Evolutionary conservation across 352 stramenopile genomes (phyloP).

Genomic region (Globisporangium radiosum): DNA sequence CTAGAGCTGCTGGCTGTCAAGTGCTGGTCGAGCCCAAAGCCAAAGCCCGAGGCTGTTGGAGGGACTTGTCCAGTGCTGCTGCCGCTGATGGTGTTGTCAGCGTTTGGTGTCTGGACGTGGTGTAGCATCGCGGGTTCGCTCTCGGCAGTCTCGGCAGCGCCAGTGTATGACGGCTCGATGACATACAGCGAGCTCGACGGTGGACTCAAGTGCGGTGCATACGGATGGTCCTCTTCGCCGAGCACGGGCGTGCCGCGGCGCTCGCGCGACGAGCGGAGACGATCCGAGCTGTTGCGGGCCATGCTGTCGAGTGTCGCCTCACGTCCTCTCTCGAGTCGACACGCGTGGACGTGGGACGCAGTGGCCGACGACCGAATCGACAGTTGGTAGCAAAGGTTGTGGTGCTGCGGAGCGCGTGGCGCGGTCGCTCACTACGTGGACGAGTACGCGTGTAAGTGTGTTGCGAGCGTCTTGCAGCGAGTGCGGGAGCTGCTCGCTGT

Average conservation of each 20-base stretch:
- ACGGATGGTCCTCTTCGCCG: conserved; percentile 49
- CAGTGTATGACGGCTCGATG: conserved; percentile 50
- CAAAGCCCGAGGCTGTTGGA: not conserved
- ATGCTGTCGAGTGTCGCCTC: too few relatives aligned
- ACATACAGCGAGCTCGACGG: conserved; percentile 52
- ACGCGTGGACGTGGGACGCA: too few relatives aligned
- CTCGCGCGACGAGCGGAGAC: conserved; percentile 24
- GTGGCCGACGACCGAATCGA: too few relatives aligned
- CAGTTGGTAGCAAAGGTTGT: too few relatives aligned
- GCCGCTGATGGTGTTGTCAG: not conserved
- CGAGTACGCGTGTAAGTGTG: too few relatives aligned
- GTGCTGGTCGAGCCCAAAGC: conserved; percentile 16
- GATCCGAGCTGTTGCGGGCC: not conserved
- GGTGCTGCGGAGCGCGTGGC: too few relatives aligned
- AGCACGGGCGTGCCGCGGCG: conserved; percentile 63
- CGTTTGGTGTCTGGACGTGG: conserved; percentile 1
- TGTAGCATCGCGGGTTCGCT: conserved; percentile 3
- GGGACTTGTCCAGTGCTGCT: not conserved
- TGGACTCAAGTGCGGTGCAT: conserved; percentile 45
- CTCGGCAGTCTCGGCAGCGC: conserved; percentile 17
- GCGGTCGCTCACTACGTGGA: too few relatives aligned
- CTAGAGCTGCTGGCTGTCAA: conserved; percentile 14
- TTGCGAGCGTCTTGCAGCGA: too few relatives aligned
- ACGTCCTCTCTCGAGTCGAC: too few relatives aligned
- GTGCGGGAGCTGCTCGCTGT: too few relatives aligned